Percentiles rank a stretch among this genome's conserved stretches.
phyloP scores from a whole-genome alignment of 1,284 basidiomycete species.

The Stereum hirsutum region DNA sequence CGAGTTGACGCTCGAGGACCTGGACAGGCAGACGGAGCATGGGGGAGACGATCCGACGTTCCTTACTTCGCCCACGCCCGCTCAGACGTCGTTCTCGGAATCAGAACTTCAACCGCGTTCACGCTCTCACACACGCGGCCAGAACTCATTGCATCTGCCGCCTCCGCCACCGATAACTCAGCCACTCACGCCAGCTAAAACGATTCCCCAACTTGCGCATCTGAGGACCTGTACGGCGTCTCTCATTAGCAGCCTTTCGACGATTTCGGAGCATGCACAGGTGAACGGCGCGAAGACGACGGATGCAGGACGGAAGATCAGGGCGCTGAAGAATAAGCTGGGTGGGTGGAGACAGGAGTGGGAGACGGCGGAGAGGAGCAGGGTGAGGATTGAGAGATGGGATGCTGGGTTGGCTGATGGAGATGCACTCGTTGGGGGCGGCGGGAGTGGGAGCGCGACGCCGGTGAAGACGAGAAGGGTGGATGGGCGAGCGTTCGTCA shows the following conservation, averaged over 20 bases:
- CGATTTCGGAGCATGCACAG: slow-evolving; percentile 79
- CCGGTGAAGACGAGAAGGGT: slow-evolving; percentile 29
- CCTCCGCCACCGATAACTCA: slow-evolving; percentile 36
- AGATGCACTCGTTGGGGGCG: slow-evolving; percentile 15
- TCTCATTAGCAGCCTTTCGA: slow-evolving; percentile 62
- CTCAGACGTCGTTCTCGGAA: not conserved
- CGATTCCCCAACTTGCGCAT: slow-evolving; percentile 55
- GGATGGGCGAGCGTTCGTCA: slow-evolving; percentile 60
- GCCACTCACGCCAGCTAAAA: slow-evolving; percentile 42
- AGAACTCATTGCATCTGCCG: slow-evolving; percentile 39
- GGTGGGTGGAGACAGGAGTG: slow-evolving; percentile 70
- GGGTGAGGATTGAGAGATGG: slow-evolving; percentile 66
- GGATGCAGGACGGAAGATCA: slow-evolving; percentile 74
- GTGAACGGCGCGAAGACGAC: slow-evolving; percentile 75
- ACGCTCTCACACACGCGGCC: no score
- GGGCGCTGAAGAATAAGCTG: slow-evolving; percentile 72
- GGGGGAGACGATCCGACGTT: slow-evolving; percentile 15
- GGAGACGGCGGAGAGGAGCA: slow-evolving; percentile 73
- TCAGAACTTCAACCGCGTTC: not conserved
- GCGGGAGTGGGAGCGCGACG: slow-evolving; percentile 14
- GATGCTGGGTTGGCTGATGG: slow-evolving; percentile 50
- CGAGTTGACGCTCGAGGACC: no score
- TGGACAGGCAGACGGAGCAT: no score
- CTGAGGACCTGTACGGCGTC: slow-evolving; percentile 64
- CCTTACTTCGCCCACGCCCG: slow-evolving; percentile 8